Evolutionary conservation across 1,284 basidiomycete species (phyloP).

Genomic region (Ustilago bromivora): DNA sequence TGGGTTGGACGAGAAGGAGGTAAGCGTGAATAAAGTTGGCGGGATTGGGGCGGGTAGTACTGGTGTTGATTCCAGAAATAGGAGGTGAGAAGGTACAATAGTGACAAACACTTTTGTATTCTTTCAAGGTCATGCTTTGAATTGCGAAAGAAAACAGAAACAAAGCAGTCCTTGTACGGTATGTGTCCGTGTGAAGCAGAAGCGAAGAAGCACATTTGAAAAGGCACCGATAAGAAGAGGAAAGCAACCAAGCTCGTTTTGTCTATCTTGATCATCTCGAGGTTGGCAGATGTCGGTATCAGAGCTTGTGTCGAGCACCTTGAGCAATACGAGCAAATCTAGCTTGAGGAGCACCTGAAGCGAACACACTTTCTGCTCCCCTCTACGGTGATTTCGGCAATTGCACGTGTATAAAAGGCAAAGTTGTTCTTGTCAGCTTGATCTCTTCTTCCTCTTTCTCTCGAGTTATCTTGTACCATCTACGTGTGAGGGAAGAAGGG

Average conservation of each 20-base stretch:
- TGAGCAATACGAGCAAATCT: conserved; percentile 45
- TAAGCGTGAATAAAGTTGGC: conserved; percentile 45
- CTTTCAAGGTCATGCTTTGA: too few relatives aligned
- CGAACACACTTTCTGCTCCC: conserved; percentile 53
- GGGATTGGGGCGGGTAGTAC: conserved; percentile 47
- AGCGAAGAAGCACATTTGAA: background rate
- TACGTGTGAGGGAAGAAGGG: background rate
- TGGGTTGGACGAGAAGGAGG: conserved; percentile 86
- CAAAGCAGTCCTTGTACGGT: background rate
- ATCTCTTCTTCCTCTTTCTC: background rate
- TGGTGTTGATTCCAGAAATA: conserved; percentile 51
- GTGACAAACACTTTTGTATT: background rate
- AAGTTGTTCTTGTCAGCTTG: background rate
- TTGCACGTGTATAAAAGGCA: background rate
- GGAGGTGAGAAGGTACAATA: conserved; percentile 28
- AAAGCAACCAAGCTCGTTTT: too few relatives aligned
- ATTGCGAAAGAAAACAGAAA: background rate
- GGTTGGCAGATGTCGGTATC: background rate
- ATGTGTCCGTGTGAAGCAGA: background rate
- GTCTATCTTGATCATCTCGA: too few relatives aligned
- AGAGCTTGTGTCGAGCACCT: conserved; percentile 57
- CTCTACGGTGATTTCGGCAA: conserved; percentile 11
- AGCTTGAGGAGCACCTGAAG: conserved; percentile 43
- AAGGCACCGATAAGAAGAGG: background rate
- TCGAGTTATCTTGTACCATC: background rate